Conservation (phyloP, 2,329 filamentous ascomycete genomes). For the Pseudopyricularia cyperi region DNA sequence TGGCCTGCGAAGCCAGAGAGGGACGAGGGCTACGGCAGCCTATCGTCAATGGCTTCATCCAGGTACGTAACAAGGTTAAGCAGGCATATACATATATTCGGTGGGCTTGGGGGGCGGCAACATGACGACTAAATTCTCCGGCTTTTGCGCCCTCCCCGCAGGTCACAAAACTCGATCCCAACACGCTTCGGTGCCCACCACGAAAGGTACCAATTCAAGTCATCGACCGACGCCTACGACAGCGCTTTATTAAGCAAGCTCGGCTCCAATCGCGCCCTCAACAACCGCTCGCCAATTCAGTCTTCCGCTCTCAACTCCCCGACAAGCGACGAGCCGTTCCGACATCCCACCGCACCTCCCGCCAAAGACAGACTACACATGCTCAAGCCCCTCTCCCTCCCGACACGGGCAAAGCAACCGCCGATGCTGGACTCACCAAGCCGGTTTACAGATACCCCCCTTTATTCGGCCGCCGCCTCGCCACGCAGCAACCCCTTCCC, state of each 20-base stretch:
- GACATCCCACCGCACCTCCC: not conserved
- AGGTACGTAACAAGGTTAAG: conserved; percentile 12
- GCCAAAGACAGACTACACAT: conserved; percentile 20
- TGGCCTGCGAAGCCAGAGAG: conserved; percentile 3
- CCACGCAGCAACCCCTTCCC: conserved; percentile 28
- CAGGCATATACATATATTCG: conserved; percentile 5
- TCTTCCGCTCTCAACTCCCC: conserved; percentile 30
- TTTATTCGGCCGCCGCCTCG: conserved; percentile 30
- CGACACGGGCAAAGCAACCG: conserved; percentile 26
- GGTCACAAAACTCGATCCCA: conserved; percentile 23
- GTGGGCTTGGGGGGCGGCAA: no score
- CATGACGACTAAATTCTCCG: no score
- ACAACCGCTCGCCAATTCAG: conserved; percentile 28
- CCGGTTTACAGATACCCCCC: conserved; percentile 29
- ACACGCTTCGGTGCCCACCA: conserved; percentile 36
- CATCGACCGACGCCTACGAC: conserved; percentile 32
- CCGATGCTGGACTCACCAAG: conserved; percentile 29
- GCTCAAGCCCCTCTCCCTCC: conserved; percentile 32
- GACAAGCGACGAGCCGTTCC: conserved; percentile 21
- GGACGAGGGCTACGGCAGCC: conserved; percentile 20
- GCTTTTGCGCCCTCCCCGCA: conserved; percentile 3
- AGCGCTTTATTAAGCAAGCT: conserved; percentile 41
- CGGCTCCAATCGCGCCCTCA: conserved; percentile 30
- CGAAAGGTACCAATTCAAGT: conserved; percentile 33
- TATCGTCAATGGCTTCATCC: conserved; percentile 19